These are phyloP conservation scores for Pseudocercospora fijiensis DNA, from an alignment of 2,329 filamentous ascomycete species.

Conservation along the genomic window DNA sequence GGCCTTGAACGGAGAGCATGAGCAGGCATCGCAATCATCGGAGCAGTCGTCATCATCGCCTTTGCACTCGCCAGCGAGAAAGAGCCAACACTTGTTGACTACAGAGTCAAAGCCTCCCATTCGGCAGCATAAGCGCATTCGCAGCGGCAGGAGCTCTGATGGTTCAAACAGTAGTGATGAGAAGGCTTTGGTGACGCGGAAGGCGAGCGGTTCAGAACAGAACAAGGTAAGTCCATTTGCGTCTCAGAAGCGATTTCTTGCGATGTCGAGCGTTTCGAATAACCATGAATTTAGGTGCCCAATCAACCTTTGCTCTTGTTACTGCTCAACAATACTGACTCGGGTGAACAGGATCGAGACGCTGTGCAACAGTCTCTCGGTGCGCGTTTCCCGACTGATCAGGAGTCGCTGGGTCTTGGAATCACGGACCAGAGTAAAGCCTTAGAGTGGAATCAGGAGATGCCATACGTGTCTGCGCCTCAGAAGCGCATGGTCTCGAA, in stretches of 20 bases:
- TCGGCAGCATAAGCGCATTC: not conserved
- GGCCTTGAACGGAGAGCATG: not conserved
- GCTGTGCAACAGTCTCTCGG: constrained; percentile 9
- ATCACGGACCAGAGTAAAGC: not conserved
- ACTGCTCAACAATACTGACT: not conserved
- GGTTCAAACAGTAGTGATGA: constrained; percentile 13
- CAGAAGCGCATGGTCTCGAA: not conserved
- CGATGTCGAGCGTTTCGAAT: not conserved
- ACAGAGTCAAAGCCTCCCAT: constrained; percentile 1
- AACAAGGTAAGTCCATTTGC: constrained; percentile 13
- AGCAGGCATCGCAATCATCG: not conserved
- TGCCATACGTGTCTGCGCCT: not conserved
- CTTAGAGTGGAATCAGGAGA: not conserved
- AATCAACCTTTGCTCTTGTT: constrained; percentile 6
- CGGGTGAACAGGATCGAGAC: constrained; percentile 9
- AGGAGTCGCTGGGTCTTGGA: not conserved
- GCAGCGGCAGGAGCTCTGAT: constrained; percentile 15
- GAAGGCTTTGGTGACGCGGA: constrained; percentile 7
- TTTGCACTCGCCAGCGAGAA: not conserved
- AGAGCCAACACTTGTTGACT: constrained; percentile 7
- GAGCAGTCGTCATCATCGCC: not conserved
- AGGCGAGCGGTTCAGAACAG: constrained; percentile 7
- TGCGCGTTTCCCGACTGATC: not conserved
- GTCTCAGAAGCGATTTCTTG: not conserved
- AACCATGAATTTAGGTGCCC: constrained; percentile 9